A percentile compares a stretch with the other conserved stretches of the same genome.
Evolutionary conservation across 164 flowering plant species (phyloP).

Genomic region (Cinnamomum chago): DNA sequence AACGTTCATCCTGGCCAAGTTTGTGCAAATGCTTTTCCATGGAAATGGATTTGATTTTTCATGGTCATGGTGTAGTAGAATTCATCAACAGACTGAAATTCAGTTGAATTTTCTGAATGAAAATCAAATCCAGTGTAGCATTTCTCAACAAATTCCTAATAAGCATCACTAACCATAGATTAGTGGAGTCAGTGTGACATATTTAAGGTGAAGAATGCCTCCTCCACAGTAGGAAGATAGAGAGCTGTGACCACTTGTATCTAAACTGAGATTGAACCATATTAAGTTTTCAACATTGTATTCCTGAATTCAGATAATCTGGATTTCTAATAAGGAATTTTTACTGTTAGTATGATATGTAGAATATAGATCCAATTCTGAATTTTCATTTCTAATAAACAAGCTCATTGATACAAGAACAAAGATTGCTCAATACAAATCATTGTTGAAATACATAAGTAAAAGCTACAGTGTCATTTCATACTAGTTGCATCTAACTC

Average conservation of each 20-base stretch:
- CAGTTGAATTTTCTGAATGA: conserved; percentile 31
- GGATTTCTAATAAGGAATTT: conserved; percentile 46
- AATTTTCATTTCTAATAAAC: background rate
- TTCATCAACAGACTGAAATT: conserved; percentile 26
- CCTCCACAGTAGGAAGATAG: conserved; percentile 58
- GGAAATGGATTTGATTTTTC: too few relatives aligned
- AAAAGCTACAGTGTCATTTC: background rate
- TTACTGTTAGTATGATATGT: too few relatives aligned
- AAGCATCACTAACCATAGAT: conserved; percentile 57
- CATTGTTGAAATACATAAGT: background rate
- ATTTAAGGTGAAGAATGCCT: conserved; percentile 52
- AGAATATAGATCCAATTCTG: too few relatives aligned
- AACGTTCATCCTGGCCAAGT: too few relatives aligned
- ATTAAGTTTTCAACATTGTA: too few relatives aligned
- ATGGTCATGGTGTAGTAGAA: background rate
- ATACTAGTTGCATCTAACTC: background rate
- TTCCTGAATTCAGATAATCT: too few relatives aligned
- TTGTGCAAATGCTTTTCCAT: too few relatives aligned
- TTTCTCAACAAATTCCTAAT: conserved; percentile 46
- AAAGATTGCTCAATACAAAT: background rate
- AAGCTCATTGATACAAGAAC: background rate
- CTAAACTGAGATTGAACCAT: too few relatives aligned
- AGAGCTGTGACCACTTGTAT: conserved; percentile 40
- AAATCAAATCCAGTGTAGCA: conserved; percentile 45
- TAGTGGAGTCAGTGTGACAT: conserved; percentile 56